phyloP scores from a whole-genome alignment of 176 grass and related monocot genomes.

The Tillandsia leiboldiana region DNA sequence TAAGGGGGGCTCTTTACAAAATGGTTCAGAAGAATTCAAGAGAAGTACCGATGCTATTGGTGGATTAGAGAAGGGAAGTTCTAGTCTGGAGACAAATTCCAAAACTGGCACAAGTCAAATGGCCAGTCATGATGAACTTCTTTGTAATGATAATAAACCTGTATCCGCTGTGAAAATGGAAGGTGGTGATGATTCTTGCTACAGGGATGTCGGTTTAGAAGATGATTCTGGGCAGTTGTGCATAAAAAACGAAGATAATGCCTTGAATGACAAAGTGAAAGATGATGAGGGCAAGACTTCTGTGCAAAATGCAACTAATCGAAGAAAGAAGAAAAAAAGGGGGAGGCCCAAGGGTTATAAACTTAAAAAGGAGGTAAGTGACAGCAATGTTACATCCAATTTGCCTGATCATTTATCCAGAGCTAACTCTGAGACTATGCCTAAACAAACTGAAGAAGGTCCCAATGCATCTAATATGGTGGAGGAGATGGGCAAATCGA shows the following conservation, averaged over 20 bases:
- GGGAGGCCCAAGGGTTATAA: neutral
- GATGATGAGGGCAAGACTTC: neutral
- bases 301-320: neutral
- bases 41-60: neutral
- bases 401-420: neutral
- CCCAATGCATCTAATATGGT: neutral
- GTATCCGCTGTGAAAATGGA: neutral
- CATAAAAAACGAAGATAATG: neutral
- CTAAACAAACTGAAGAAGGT: neutral
- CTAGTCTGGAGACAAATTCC: neutral
- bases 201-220: neutral
- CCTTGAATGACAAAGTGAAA: neutral
- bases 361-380: neutral
- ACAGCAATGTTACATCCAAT: neutral
- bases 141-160: neutral
- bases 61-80: neutral
- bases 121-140: neutral
- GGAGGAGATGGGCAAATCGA: neutral
- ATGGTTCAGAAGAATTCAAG: neutral
- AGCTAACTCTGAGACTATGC: neutral
- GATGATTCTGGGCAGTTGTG: neutral
- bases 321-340: neutral
- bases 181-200: neutral
- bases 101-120: neutral
- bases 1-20: no score